phyloP scores from a whole-genome alignment of 1,139 yeast genomes.

The Pichia sp. region DNA sequence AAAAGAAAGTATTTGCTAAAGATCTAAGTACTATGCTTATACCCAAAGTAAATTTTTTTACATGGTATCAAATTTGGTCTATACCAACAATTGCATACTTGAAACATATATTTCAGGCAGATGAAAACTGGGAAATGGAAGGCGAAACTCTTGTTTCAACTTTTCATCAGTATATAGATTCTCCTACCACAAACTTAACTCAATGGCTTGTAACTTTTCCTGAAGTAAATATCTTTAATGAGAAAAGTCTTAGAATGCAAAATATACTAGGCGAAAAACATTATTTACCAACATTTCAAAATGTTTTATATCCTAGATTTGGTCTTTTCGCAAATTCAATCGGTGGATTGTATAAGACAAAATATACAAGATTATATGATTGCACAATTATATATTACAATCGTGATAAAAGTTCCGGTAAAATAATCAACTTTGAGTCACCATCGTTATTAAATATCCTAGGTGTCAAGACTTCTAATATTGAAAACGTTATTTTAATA shows the following conservation, averaged over 20 bases:
- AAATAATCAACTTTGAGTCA: constrained; percentile 22
- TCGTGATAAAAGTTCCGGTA: constrained; percentile 9
- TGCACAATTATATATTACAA: constrained; percentile 41
- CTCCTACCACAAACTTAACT: constrained; percentile 22
- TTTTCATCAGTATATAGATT: constrained; percentile 18
- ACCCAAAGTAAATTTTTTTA: constrained; percentile 46
- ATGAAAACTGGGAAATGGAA: constrained; percentile 60
- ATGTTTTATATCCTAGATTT: constrained; percentile 63
- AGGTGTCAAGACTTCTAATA: constrained; percentile 31
- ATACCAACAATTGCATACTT: constrained; percentile 42
- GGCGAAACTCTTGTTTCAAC: constrained; percentile 25
- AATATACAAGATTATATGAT: constrained; percentile 44
- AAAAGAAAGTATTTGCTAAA: constrained; percentile 19
- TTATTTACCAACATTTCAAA: constrained; percentile 43
- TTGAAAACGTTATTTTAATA: constrained; percentile 39
- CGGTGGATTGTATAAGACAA: constrained; percentile 35
- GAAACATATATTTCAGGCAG: constrained; percentile 40
- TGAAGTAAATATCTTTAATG: constrained; percentile 61
- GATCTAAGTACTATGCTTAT: constrained; percentile 25
- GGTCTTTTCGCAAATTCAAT: constrained; percentile 44
- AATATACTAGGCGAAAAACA: constrained; percentile 42
- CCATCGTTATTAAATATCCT: constrained; percentile 56
- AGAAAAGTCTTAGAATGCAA: constrained; percentile 41
- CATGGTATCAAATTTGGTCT: constrained; percentile 56
- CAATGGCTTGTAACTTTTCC: constrained; percentile 60